These are phyloP conservation scores for Clitopilus passeckerianus DNA, from an alignment of 768 basidiomycete species.

Conservation along the genomic window DNA sequence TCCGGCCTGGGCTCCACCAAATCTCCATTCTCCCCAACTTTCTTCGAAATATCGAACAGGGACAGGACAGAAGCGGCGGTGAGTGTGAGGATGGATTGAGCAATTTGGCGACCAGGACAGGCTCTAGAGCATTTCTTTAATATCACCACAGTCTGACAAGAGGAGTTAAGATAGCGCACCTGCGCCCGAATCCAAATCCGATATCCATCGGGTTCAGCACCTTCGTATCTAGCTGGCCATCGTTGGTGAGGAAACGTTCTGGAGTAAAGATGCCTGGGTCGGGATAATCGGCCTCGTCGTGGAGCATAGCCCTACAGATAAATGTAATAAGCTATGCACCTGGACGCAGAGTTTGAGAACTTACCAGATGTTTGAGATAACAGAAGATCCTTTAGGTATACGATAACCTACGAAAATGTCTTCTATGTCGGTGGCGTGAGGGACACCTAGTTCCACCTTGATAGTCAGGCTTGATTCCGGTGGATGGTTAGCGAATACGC, in stretches of 20 bases:
- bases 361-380: background rate
- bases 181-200: conserved; percentile 43
- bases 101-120: conserved; percentile 24
- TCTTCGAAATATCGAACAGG: conserved; percentile 19
- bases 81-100: conserved; percentile 20
- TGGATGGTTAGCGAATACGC: background rate
- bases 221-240: conserved; percentile 10
- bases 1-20: conserved; percentile 27
- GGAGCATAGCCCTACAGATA: conserved; percentile 33
- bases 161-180: conserved; percentile 12
- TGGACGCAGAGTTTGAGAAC: background rate
- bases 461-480: no score
- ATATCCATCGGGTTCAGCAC: conserved; percentile 13
- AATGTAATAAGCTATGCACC: no score
- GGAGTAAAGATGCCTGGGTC: conserved; percentile 29
- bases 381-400: no score
- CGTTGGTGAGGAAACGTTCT: conserved; percentile 28
- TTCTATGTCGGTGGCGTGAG: no score
- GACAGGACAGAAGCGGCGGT: conserved; percentile 20
- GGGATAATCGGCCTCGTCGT: conserved; percentile 25
- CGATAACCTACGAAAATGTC: no score
- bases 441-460: no score
- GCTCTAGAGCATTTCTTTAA: conserved; percentile 1
- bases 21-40: conserved; percentile 14
- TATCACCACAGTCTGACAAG: background rate